A percentile compares a stretch with the other conserved stretches of the same genome.
Conservation (phyloP, 768 basidiomycete genomes). For the Cyclocybe cylindracea region DNA sequence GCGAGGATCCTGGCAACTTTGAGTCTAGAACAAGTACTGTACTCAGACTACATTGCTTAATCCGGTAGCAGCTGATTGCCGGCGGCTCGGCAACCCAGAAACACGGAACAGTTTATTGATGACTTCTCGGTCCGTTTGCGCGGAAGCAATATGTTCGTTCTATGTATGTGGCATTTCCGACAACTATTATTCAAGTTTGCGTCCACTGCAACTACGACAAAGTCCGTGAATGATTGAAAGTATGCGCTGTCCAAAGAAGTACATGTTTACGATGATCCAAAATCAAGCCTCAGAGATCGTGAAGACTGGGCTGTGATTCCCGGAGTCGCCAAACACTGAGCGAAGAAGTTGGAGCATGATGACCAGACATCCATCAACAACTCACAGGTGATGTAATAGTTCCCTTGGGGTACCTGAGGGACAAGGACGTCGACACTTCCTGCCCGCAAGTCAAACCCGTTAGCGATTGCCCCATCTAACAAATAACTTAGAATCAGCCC, state of each 20-base stretch:
- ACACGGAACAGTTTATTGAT: too few relatives aligned
- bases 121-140: too few relatives aligned
- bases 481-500: not conserved
- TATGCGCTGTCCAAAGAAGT: not conserved
- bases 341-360: not conserved
- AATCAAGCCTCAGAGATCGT: slow-evolving; percentile 19
- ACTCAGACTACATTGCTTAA: too few relatives aligned
- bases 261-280: too few relatives aligned
- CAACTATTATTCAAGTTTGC: not conserved
- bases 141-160: too few relatives aligned
- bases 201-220: not conserved
- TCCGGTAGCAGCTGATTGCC: too few relatives aligned
- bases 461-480: slow-evolving; percentile 30
- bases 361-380: slow-evolving; percentile 3
- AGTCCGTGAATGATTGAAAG: too few relatives aligned
- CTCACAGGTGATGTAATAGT: slow-evolving; percentile 46
- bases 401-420: slow-evolving; percentile 32
- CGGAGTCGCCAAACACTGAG: slow-evolving; percentile 51
- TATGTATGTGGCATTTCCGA: too few relatives aligned
- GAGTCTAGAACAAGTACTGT: too few relatives aligned
- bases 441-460: slow-evolving; percentile 34
- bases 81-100: too few relatives aligned
- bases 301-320: slow-evolving; percentile 42
- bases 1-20: too few relatives aligned
- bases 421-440: slow-evolving; percentile 37